phyloP scores from a whole-genome alignment of 768 basidiomycete genomes.

The Leccinum ochraceum region DNA sequence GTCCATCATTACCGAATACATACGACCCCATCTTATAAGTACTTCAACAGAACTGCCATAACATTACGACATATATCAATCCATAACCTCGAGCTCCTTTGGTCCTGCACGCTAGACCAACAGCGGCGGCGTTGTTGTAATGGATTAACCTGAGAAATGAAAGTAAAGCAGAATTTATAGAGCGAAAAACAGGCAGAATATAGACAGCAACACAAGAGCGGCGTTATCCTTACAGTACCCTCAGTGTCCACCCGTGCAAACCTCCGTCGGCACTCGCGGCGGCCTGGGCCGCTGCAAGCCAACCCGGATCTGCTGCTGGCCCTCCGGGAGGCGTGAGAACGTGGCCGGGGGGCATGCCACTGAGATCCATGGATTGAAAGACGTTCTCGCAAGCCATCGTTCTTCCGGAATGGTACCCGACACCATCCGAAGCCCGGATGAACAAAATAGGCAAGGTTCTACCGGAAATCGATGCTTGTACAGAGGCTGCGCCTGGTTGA shows the following conservation, averaged over 20 bases:
- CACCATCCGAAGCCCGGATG: slow-evolving; percentile 79
- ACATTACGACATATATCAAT: slow-evolving; percentile 30
- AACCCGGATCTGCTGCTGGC: slow-evolving; percentile 55
- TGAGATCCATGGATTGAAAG: slow-evolving; percentile 68
- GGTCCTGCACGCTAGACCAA: slow-evolving; percentile 11
- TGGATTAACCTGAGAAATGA: slow-evolving; percentile 9
- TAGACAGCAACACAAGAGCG: slow-evolving; percentile 27
- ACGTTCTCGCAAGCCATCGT: slow-evolving; percentile 83
- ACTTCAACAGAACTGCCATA: slow-evolving; percentile 14
- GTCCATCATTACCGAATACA: slow-evolving; percentile 15
- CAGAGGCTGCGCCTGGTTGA: slow-evolving; percentile 30
- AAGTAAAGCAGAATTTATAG: slow-evolving; percentile 26
- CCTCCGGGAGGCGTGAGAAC: slow-evolving; percentile 47
- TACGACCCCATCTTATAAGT: slow-evolving; percentile 2
- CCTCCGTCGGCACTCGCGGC: slow-evolving; percentile 65
- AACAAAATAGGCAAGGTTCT: slow-evolving; percentile 78
- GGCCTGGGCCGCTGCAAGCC: slow-evolving; percentile 75
- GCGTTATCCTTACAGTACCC: slow-evolving; percentile 60
- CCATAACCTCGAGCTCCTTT: slow-evolving; percentile 14
- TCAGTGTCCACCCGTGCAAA: slow-evolving; percentile 76
- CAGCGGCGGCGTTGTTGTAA: slow-evolving; percentile 9
- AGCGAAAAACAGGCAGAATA: slow-evolving; percentile 27
- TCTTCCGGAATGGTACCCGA: slow-evolving; percentile 86
- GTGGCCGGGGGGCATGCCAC: slow-evolving; percentile 45
- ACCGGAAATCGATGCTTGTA: slow-evolving; percentile 56